Conservation (phyloP, 2,329 filamentous ascomycete species). For the Cercospora sesami region DNA sequence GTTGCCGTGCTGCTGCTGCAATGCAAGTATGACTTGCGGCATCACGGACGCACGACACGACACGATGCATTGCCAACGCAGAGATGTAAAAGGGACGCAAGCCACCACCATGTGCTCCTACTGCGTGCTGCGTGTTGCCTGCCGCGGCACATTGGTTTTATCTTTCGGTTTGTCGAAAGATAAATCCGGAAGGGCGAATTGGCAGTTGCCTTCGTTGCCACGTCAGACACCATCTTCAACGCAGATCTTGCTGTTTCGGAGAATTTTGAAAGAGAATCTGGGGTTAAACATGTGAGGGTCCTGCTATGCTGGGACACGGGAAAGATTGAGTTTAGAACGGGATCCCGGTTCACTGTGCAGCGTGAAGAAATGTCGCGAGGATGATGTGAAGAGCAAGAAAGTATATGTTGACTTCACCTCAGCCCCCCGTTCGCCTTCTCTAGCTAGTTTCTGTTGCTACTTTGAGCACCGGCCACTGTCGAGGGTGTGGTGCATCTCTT, state of each 20-base stretch:
- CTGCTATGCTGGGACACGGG: background rate
- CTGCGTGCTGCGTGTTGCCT: background rate
- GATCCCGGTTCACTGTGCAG: background rate
- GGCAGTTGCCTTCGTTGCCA: background rate
- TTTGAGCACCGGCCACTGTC: background rate
- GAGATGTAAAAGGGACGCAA: background rate
- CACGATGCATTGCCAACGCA: background rate
- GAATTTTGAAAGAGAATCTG: background rate
- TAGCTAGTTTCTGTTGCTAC: background rate
- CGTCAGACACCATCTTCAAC: constrained; percentile 3
- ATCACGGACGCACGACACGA: background rate
- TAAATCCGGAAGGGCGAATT: background rate
- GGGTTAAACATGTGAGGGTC: background rate
- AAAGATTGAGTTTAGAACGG: background rate
- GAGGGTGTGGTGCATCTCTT: background rate
- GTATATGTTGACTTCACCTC: constrained; percentile 4
- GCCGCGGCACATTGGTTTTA: background rate
- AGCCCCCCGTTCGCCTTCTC: background rate
- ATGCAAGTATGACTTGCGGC: constrained; percentile 6
- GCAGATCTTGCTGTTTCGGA: background rate
- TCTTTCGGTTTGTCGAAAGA: background rate
- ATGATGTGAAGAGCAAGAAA: background rate
- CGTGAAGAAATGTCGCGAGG: background rate
- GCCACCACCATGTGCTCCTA: background rate
- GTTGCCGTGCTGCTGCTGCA: background rate